These are phyloP conservation scores for Stentor roeselii DNA, from an alignment of 73 alveolate species.

Conservation along the genomic window DNA sequence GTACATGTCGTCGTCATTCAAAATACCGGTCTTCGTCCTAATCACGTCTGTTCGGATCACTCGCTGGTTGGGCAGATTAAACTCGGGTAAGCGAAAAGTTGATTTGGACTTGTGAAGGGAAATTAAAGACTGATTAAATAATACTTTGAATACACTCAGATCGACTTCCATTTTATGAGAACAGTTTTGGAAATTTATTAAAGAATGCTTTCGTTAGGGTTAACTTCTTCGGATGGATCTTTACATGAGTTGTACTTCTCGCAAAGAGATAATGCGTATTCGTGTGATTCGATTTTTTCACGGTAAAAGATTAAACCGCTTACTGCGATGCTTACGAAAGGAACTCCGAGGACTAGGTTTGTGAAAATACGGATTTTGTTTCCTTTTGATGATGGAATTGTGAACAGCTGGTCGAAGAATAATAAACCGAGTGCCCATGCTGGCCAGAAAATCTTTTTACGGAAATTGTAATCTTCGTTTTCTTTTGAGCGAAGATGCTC, in stretches of 20 bases:
- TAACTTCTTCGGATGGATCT: too few relatives aligned
- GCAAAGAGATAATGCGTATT: not conserved
- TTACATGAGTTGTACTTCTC: not conserved
- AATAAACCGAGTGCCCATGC: not conserved
- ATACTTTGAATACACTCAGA: not conserved
- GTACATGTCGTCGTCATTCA: conserved; percentile 21
- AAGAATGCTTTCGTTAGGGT: too few relatives aligned
- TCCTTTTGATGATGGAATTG: not conserved
- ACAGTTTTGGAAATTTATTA: too few relatives aligned
- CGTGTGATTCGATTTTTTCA: not conserved
- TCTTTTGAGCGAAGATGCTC: not conserved
- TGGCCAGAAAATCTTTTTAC: not conserved
- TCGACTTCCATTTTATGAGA: not conserved
- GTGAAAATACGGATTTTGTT: not conserved
- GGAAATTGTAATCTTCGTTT: not conserved
- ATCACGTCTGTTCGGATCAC: not conserved
- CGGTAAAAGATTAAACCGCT: not conserved
- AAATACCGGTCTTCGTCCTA: not conserved
- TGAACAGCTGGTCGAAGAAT: not conserved
- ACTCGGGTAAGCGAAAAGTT: not conserved
- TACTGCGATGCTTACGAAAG: not conserved
- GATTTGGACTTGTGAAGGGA: too few relatives aligned
- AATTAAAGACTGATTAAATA: not conserved
- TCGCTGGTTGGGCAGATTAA: not conserved
- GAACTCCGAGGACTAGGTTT: not conserved